These are phyloP conservation scores for Talaromyces sp. DNA, from an alignment of 2,329 filamentous ascomycete species.

Conservation along the genomic window DNA sequence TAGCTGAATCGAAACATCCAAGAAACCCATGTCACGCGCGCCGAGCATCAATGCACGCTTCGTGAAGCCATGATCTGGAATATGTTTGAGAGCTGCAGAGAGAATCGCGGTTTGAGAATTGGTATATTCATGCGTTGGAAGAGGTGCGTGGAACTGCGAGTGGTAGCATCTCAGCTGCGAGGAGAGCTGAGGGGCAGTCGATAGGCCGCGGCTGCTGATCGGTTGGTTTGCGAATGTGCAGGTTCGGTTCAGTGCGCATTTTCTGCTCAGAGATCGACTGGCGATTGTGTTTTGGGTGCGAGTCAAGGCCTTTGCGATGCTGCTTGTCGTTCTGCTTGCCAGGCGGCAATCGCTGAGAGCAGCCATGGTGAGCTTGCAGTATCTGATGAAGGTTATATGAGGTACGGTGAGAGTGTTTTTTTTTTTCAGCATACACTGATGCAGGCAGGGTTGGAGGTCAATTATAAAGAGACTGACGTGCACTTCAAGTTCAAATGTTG, in stretches of 20 bases:
- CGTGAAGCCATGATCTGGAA: constrained; percentile 80
- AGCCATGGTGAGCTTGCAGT: neutral
- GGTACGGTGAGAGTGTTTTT: neutral
- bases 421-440: neutral
- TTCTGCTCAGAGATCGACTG: neutral
- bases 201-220: neutral
- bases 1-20: constrained; percentile 77
- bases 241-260: neutral
- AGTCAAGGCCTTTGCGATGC: neutral
- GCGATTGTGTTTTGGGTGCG: neutral
- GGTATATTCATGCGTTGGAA: constrained; percentile 52
- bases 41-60: constrained; percentile 66
- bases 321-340: neutral
- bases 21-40: constrained; percentile 76
- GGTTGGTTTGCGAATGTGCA: neutral
- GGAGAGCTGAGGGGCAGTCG: neutral
- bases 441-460: neutral
- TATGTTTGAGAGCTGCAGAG: constrained; percentile 68
- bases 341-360: neutral
- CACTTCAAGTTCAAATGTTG: too few species aligned
- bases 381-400: neutral
- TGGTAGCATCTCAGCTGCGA: constrained; percentile 52
- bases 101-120: constrained; percentile 69
- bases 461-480: neutral
- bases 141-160: constrained; percentile 63